A percentile compares a stretch with the other conserved stretches of the same genome.
phyloP scores from a whole-genome alignment of 2,329 filamentous ascomycete genomes.

The Fusarium domesticum region DNA sequence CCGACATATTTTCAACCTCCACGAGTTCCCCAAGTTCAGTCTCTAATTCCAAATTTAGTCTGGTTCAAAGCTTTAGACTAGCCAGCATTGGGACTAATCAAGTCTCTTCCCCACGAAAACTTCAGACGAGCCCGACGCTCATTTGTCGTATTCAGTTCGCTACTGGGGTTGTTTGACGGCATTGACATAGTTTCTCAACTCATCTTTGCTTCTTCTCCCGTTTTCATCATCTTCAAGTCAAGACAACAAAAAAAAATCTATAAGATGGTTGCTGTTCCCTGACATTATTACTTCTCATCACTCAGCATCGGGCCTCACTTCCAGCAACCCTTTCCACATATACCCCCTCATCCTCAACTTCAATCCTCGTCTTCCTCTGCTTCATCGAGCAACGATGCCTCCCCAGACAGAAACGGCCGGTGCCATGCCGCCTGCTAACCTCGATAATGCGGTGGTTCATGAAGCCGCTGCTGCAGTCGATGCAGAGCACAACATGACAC shows the following conservation, averaged over 20 bases:
- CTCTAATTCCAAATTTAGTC: too few species aligned
- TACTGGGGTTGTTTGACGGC: too few species aligned
- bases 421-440: conserved; percentile 4
- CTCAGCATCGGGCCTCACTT: not conserved
- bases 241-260: not conserved
- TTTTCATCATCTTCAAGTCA: not conserved
- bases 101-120: too few species aligned
- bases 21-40: too few species aligned
- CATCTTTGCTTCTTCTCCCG: too few species aligned
- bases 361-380: not conserved
- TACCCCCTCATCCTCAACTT: not conserved
- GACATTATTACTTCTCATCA: not conserved
- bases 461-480: conserved; percentile 32
- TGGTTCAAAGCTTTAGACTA: too few species aligned
- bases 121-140: too few species aligned
- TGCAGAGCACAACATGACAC: conserved; percentile 34
- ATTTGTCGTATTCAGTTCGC: too few species aligned
- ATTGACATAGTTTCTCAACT: not conserved
- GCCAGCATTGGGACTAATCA: too few species aligned
- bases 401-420: conserved; percentile 9
- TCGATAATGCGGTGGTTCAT: conserved; percentile 17
- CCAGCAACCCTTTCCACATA: not conserved
- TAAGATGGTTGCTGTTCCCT: not conserved
- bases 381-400: conserved; percentile 13
- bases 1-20: too few species aligned